Evolutionary conservation across 2,329 filamentous ascomycete genomes (phyloP).

Genomic region (Bipolaris sorokiniana): DNA sequence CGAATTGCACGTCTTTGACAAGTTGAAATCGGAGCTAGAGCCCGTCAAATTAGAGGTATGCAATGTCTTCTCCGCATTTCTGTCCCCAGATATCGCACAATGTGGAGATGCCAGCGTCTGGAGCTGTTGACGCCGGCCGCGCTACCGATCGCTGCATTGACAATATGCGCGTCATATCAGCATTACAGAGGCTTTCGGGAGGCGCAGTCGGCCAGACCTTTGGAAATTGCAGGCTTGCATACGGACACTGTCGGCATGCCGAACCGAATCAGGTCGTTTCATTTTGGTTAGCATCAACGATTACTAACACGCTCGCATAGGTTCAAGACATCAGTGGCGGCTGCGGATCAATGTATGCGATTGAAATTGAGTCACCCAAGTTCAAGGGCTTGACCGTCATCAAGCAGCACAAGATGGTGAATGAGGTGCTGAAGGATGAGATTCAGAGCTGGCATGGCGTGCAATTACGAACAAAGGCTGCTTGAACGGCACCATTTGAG

Average conservation of each 20-base stretch:
- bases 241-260: background rate
- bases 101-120: conserved; percentile 11
- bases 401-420: conserved; percentile 84
- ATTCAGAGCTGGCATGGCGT: conserved; percentile 84
- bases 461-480: conserved; percentile 73
- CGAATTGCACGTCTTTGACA: conserved; percentile 57
- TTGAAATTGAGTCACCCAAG: conserved; percentile 73
- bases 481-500: conserved; percentile 12
- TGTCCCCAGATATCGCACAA: conserved; percentile 4
- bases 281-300: background rate
- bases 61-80: conserved; percentile 9
- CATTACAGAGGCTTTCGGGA: conserved; percentile 11
- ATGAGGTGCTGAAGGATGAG: conserved; percentile 73
- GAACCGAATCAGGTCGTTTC: background rate
- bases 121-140: conserved; percentile 19
- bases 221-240: background rate
- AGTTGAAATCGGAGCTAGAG: conserved; percentile 51
- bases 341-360: conserved; percentile 86
- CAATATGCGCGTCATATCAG: conserved; percentile 17
- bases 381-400: conserved; percentile 76
- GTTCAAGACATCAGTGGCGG: conserved; percentile 84
- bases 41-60: conserved; percentile 56
- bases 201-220: background rate
- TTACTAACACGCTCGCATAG: conserved; percentile 44
- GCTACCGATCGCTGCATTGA: conserved; percentile 19